Conservation (phyloP, 805 yeast species). For the Candida oleophila region DNA sequence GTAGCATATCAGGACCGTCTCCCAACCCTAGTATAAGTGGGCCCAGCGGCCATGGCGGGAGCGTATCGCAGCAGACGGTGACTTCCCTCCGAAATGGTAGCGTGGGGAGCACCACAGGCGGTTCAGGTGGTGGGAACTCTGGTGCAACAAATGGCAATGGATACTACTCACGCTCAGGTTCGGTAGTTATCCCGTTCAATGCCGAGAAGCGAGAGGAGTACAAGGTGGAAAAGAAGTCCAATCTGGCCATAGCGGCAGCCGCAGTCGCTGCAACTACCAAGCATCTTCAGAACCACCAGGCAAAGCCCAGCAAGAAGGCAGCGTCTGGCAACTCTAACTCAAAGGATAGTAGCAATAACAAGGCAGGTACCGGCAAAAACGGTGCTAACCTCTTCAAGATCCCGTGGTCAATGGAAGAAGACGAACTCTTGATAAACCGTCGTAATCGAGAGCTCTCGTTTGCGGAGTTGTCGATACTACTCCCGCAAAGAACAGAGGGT, state of each 20-base stretch:
- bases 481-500: conserved; percentile 71
- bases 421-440: conserved; percentile 58
- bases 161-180: conserved; percentile 36
- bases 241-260: conserved; percentile 16
- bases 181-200: conserved; percentile 35
- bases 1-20: conserved; percentile 41
- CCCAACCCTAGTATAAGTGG: conserved; percentile 37
- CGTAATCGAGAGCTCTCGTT: conserved; percentile 59
- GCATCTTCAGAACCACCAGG: conserved; percentile 4
- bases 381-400: conserved; percentile 21
- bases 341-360: conserved; percentile 1
- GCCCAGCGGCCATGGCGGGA: conserved; percentile 25
- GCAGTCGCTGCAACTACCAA: conserved; percentile 7
- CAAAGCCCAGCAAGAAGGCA: conserved; percentile 6
- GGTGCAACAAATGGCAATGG: conserved; percentile 21
- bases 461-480: conserved; percentile 69
- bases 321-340: conserved; percentile 2
- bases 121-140: conserved; percentile 2
- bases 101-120: conserved; percentile 13
- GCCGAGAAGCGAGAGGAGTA: conserved; percentile 17
- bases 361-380: background rate
- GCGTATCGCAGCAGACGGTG: conserved; percentile 27
- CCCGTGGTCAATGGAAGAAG: conserved; percentile 68
- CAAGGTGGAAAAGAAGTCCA: conserved; percentile 19
- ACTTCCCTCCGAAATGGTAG: conserved; percentile 42